A percentile compares a stretch with the other conserved stretches of the same genome.
Conservation (phyloP, 2,329 filamentous ascomycete species). For the Byssothecium circinans region DNA sequence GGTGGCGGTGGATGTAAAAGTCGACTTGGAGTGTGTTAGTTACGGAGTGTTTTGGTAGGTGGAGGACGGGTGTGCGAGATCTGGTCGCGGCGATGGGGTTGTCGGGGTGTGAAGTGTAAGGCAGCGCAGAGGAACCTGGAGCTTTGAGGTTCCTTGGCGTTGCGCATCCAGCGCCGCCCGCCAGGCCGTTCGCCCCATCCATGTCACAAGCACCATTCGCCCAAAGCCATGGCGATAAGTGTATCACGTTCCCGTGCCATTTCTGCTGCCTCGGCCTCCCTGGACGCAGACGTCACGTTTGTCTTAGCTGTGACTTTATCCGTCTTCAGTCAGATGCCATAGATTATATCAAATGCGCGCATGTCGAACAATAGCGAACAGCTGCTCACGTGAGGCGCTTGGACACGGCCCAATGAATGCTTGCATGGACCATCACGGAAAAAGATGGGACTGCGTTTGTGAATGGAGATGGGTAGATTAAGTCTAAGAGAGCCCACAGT, state of each 20-base stretch:
- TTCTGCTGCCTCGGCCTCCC: conserved; percentile 19
- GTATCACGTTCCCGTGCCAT: conserved; percentile 23
- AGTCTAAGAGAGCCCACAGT: conserved; percentile 13
- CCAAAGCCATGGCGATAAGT: conserved; percentile 3
- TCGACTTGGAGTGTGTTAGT: conserved; percentile 10
- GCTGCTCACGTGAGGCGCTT: neutral
- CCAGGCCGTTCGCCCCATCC: too few species aligned
- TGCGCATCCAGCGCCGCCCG: too few species aligned
- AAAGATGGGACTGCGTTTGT: neutral
- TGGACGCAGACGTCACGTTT: conserved; percentile 4
- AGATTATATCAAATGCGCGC: neutral
- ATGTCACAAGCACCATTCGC: conserved; percentile 6
- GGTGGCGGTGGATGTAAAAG: conserved; percentile 47
- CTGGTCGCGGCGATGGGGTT: conserved; percentile 17
- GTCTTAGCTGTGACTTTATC: conserved; percentile 16
- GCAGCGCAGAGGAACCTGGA: conserved; percentile 14
- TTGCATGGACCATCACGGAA: neutral
- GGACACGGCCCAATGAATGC: neutral
- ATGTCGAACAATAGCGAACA: neutral
- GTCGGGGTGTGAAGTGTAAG: conserved; percentile 19
- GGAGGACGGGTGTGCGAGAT: neutral
- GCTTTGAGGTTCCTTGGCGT: conserved; percentile 6
- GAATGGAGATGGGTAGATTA: conserved; percentile 33
- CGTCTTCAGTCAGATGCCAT: conserved; percentile 1
- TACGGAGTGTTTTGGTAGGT: conserved; percentile 9